Evolutionary conservation across 805 yeast species (phyloP).

Genomic region (Blastobotrys terrestris): DNA sequence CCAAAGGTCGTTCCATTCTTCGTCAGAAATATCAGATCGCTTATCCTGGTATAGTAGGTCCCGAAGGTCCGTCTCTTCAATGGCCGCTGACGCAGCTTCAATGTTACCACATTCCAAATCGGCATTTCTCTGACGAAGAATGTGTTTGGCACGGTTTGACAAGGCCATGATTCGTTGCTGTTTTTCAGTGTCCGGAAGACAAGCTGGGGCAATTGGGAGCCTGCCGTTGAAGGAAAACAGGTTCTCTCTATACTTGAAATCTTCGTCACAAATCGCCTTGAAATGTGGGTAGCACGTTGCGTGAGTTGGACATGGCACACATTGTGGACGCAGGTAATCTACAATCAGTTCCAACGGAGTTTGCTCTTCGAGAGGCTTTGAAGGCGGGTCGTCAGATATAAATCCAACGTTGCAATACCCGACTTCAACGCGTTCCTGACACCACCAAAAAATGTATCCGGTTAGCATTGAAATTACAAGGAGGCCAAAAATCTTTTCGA

Average conservation of each 20-base stretch:
- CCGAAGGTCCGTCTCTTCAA: constrained; percentile 26
- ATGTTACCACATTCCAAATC: constrained; percentile 42
- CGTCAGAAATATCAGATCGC: constrained; percentile 30
- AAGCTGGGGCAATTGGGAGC: constrained; percentile 55
- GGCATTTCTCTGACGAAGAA: constrained; percentile 66
- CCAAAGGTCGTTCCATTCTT: constrained; percentile 77
- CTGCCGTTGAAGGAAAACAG: constrained; percentile 51
- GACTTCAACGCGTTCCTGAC: constrained; percentile 52
- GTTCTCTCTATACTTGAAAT: constrained; percentile 46
- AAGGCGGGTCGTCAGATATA: constrained; percentile 20
- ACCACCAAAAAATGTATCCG: constrained; percentile 50
- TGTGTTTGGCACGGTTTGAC: constrained; percentile 55
- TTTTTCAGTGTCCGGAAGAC: constrained; percentile 69
- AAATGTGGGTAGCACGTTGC: constrained; percentile 64
- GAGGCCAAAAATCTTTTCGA: not conserved
- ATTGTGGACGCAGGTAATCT: constrained; percentile 48
- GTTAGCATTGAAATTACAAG: constrained; percentile 26
- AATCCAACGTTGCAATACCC: constrained; percentile 64
- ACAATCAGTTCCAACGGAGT: constrained; percentile 32
- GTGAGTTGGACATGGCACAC: constrained; percentile 76
- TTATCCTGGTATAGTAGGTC: constrained; percentile 20
- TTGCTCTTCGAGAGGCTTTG: constrained; percentile 21
- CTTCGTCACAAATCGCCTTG: constrained; percentile 64
- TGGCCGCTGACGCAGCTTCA: constrained; percentile 31
- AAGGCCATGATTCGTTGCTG: constrained; percentile 61